Base-by-base conservation (phyloP, 306 rosid genomes). In the Oemleria cerasiformis region DNA sequence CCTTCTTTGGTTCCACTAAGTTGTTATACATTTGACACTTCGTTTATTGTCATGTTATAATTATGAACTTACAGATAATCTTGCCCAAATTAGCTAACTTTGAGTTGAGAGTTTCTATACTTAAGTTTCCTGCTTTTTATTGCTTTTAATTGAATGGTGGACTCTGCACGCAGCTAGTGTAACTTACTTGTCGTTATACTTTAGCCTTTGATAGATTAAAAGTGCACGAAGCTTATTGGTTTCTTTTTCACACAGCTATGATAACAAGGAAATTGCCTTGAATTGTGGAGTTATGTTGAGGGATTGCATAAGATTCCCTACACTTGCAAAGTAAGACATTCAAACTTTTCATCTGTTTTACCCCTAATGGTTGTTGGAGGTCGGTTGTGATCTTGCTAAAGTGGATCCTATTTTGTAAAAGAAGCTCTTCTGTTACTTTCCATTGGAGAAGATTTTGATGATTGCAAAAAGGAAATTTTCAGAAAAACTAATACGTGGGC, bases 211-310 rank as follows among this genome's bases (percentile, higher is more conserved):
- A 36, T 60, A 41, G 48, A 58, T 48, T 68, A 65, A 42, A 51
- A 55, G 70, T 64, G 40, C 76, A 60, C 8, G 65, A 19, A 15
- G 38, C 77, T 73, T 66, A 58, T 36, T 40, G 51, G 34, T 71
- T 47, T 83, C 9, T 57, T 75, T 77, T 70, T 72, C 74, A 21
- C 55, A 50, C 96, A 94, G 99, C 84, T 91, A 94, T 81, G 99
- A 91, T 82, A 94, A 91, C 88, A 91, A 86, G 87, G 99, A 94
- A 74, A 84, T 91, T 80, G 96, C 99, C 59, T 79, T 94, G 83
- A 89, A 82, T 83, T 88, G 90, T 82, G 99, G 97, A 81, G 77
- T 65, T 80, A 94, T 94, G 96, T 79, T 94, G 91, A 87, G 97
- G 82, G 97, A 94, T 70, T 91, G 99, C 87, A 86, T 94, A 83